These are phyloP conservation scores for Scutellaria baicalensis DNA, from an alignment of 257 asterid genomes.

Conservation along the genomic window DNA sequence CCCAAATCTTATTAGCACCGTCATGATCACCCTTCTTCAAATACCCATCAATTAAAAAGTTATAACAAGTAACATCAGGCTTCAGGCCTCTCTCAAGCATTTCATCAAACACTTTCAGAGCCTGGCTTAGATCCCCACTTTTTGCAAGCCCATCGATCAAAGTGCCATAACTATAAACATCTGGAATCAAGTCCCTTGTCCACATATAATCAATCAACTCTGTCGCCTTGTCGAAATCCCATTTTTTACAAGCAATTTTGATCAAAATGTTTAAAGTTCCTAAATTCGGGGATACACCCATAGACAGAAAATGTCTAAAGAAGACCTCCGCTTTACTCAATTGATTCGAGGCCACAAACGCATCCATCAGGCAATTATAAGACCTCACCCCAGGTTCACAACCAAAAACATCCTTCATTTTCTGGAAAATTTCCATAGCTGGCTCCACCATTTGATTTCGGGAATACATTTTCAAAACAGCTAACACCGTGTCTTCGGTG, in stretches of 20 bases:
- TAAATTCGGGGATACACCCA: conserved; percentile 64
- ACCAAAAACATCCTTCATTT: conserved; percentile 59
- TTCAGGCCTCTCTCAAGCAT: conserved; percentile 65
- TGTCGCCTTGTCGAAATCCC: conserved; percentile 46
- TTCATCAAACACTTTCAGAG: conserved; percentile 71
- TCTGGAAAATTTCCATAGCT: conserved; percentile 62
- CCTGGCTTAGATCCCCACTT: conserved; percentile 40
- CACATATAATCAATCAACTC: conserved; percentile 42
- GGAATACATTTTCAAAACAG: conserved; percentile 56
- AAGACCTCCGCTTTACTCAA: conserved; percentile 66
- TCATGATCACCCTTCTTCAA: conserved; percentile 43
- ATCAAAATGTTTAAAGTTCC: conserved; percentile 65
- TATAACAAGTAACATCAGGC: conserved; percentile 73
- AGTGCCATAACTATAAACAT: conserved; percentile 68
- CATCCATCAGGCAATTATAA: conserved; percentile 66
- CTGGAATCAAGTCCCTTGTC: conserved; percentile 50
- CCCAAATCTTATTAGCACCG: conserved; percentile 57
- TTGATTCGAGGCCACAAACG: conserved; percentile 60
- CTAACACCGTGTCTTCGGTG: conserved; percentile 58
- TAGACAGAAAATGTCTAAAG: conserved; percentile 40
- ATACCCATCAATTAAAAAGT: conserved; percentile 70
- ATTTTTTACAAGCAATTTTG: conserved; percentile 50
- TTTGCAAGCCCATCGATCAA: conserved; percentile 60
- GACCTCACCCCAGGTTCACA: conserved; percentile 73
- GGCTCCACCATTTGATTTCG: conserved; percentile 47